Evolutionary conservation across 805 yeast species (phyloP).

Genomic region (Priceomyces melissophilus): DNA sequence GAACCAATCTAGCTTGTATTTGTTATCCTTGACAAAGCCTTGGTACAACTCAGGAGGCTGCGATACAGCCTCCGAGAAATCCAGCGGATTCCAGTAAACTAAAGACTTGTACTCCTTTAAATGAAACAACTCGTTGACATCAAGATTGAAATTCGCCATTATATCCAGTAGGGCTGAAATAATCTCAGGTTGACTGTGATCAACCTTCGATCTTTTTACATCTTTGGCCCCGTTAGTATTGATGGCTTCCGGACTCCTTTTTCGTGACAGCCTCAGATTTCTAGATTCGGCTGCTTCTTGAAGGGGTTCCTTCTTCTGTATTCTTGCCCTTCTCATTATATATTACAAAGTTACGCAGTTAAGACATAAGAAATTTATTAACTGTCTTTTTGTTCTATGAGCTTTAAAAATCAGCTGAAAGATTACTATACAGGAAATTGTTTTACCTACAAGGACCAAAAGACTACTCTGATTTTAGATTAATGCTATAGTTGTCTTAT

Average conservation of each 20-base stretch:
- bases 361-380: too few relatives aligned
- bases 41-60: constrained; percentile 24
- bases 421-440: too few relatives aligned
- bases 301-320: not conserved
- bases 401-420: too few relatives aligned
- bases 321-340: not conserved
- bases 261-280: too few relatives aligned
- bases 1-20: constrained; percentile 29
- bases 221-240: not conserved
- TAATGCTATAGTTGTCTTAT: too few relatives aligned
- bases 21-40: constrained; percentile 24
- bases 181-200: constrained; percentile 20
- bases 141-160: constrained; percentile 43
- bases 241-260: too few relatives aligned
- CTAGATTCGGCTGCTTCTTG: not conserved
- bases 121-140: constrained; percentile 62
- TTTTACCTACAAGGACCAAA: too few relatives aligned
- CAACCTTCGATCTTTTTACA: not conserved
- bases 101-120: constrained; percentile 58
- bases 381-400: too few relatives aligned
- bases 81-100: constrained; percentile 59
- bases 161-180: constrained; percentile 36
- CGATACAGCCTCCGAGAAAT: constrained; percentile 20
- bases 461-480: too few relatives aligned
- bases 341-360: too few relatives aligned